Base-by-base conservation (phyloP, 2,329 filamentous ascomycete species). In the Nemania diffusa region DNA sequence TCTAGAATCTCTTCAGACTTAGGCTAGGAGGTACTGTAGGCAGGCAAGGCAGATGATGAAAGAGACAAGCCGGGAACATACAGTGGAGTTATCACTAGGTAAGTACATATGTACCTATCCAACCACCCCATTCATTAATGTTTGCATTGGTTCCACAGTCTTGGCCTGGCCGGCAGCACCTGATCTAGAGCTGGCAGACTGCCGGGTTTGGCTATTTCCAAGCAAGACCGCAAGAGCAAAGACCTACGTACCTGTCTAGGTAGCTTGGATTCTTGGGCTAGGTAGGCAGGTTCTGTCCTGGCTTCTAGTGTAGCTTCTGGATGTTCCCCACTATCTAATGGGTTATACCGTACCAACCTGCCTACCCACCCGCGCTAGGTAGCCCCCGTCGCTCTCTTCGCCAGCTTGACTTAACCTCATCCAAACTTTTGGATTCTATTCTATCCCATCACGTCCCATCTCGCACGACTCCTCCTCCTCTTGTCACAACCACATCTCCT, bases 401-500 rank as follows among this genome's bases (percentile, higher is more conserved):
- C 67, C 69, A 69, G 63, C 64, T 67, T 40, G 62, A 62, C 67
- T 67, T 67, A 53, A 67, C 62, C 67, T 67, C 67, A 69, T 71
- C 60, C 53, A 71, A 71, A 69, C 67, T 71, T 69, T 71, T 71
- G 67, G 69, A 67, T 62, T 58, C 61, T 50, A 46, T 52, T 27
- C 50, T 17, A 20, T 63, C 63, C 57, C 69, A 63, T 71, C 69
- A 64, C 60, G 58, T 53, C 44, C 44, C 51, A 59, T 66, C 59
- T 62, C 59, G 57, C 61, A 67, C 63, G 55, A 34, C 57, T 62
- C 62, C 50, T 65, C 59, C 52, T 57, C 32, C 57, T 57, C 57
- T 46, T 42, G 27, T 44, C 59, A 64, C 55, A 27, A 59, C 51
- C 52, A 63, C 56, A 69, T 71, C 64, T 57, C 69, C 69, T 71